Evolutionary conservation across 192 early-diverging fungal species (phyloP).

Genomic region (Coemansia sp.): DNA sequence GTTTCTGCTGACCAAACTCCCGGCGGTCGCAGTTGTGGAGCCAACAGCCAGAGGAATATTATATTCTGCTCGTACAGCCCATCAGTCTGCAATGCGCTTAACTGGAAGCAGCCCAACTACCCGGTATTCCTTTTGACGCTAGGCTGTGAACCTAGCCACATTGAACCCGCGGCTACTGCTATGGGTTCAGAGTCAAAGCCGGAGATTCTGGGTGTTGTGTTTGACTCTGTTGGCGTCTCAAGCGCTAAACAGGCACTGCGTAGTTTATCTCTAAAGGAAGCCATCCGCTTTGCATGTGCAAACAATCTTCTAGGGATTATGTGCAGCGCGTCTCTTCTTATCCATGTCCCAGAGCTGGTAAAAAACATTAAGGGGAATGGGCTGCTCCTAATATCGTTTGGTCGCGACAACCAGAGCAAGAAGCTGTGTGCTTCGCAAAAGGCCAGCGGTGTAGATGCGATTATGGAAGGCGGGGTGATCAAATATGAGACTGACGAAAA

Average conservation of each 20-base stretch:
- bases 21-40: constrained; percentile 16
- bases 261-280: constrained; percentile 79
- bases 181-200: neutral
- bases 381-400: constrained; percentile 88
- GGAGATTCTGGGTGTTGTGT: neutral
- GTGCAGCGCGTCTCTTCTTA: constrained; percentile 85
- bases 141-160: constrained; percentile 57
- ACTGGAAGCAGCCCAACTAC: constrained; percentile 99
- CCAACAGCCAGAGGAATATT: constrained; percentile 54
- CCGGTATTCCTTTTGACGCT: constrained; percentile 92
- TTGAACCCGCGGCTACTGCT: neutral
- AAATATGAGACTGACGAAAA: constrained; percentile 41
- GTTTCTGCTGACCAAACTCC: neutral
- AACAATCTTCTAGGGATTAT: constrained; percentile 93
- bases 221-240: constrained; percentile 25
- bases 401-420: constrained; percentile 68
- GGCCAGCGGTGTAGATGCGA: constrained; percentile 85
- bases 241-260: constrained; percentile 27
- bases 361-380: constrained; percentile 91
- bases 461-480: constrained; percentile 72
- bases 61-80: constrained; percentile 95
- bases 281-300: constrained; percentile 87
- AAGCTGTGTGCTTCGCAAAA: constrained; percentile 72
- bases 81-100: constrained; percentile 85
- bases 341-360: constrained; percentile 88